Evolutionary conservation across 768 basidiomycete genomes (phyloP).

Genomic region (Suillus fuscotomentosus): DNA sequence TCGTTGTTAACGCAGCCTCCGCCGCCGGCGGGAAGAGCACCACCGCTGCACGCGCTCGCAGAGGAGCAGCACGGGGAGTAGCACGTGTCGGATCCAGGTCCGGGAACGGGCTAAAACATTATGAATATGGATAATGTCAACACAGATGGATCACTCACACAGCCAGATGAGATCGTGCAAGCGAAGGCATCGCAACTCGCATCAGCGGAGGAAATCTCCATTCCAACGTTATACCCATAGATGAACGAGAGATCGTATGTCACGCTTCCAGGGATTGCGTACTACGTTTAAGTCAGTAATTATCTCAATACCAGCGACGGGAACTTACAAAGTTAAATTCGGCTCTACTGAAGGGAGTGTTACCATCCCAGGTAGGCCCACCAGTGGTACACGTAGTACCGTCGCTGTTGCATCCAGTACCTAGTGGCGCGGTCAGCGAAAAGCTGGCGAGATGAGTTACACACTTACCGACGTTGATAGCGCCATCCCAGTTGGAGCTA

Average conservation of each 20-base stretch:
- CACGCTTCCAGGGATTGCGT: slow-evolving; percentile 23
- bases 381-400: slow-evolving; percentile 27
- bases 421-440: slow-evolving; percentile 12
- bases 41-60: slow-evolving; percentile 21
- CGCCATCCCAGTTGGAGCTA: slow-evolving; percentile 31
- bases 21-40: slow-evolving; percentile 26
- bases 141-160: slow-evolving; percentile 18
- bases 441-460: slow-evolving; percentile 2
- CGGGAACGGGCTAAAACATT: slow-evolving; percentile 24
- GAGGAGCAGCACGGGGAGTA: slow-evolving; percentile 32
- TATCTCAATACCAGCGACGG: not conserved
- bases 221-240: slow-evolving; percentile 33
- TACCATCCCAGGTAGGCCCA: slow-evolving; percentile 29
- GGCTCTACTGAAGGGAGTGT: slow-evolving; percentile 31
- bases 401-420: slow-evolving; percentile 23
- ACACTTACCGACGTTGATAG: slow-evolving; percentile 28
- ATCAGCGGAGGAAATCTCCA: slow-evolving; percentile 32
- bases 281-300: slow-evolving; percentile 4
- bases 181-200: slow-evolving; percentile 25
- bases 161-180: slow-evolving; percentile 30
- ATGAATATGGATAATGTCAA: slow-evolving; percentile 4
- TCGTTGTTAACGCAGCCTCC: slow-evolving; percentile 28
- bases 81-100: slow-evolving; percentile 21
- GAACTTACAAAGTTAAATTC: slow-evolving; percentile 31
- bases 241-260: slow-evolving; percentile 34